Base-by-base conservation (phyloP, 1,284 basidiomycete genomes). In the Austroboletus niveus region DNA sequence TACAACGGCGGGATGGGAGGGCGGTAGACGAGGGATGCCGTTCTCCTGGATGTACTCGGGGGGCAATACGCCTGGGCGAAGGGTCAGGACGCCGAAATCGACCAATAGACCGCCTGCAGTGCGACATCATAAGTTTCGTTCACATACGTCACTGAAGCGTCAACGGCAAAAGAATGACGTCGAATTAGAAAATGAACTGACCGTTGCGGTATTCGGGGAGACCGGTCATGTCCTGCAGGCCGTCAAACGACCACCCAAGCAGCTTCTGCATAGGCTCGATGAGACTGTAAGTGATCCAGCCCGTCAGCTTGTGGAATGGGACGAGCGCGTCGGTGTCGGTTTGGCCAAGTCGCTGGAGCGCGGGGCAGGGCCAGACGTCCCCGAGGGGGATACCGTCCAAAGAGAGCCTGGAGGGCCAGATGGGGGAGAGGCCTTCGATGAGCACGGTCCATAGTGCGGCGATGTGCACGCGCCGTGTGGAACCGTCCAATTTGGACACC, bases 231-330 rank as follows among this genome's bases (percentile, higher is more conserved):
- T 86, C 79, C 61, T 92, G 88, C 42, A 81, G 70, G 2, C 84
- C 92, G 8, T 83, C 81, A 45, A 91, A 82, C 45, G 75, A 73
- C 93, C 94, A 98, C 1, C 80, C 78, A 4, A 94, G 76, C 1
- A 87, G 73, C 56, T 79, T 83, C 69, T 93, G 80, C 42, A 96
- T 81, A 8, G 89, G 87, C 64, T 95, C 92, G 31, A 95, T 75
- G 15, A 96, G 76, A 55, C 87, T 91, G 71, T 96, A 96, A 14
- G 89, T 87, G 52, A 91, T 79, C 95, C 96, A 98, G 57, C 92
- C 90, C 0, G 91, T 92, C 45, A 98, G 79, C 68, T 98, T 98
- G 75, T 98, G 95, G 77, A 98, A 98, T 0, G 93, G 90, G 4
- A 98, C 92, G 38, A 93, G 75, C 54, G 85, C 77, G 6, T 49